Base-by-base conservation (phyloP, 768 basidiomycete genomes). In the Clitopilus passeckerianus region DNA sequence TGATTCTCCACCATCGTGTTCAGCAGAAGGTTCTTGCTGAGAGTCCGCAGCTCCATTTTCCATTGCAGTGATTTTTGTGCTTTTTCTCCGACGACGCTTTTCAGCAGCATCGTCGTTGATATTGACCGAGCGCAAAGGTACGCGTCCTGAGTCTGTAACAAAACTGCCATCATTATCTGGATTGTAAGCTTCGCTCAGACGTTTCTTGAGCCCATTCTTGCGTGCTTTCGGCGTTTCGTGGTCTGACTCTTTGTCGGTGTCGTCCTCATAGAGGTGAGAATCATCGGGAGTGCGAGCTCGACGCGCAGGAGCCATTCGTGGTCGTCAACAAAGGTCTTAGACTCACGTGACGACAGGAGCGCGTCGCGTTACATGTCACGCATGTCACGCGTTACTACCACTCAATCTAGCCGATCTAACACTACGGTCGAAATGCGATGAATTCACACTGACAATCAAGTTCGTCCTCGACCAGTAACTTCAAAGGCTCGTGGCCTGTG, bases 31-130 rank as follows among this genome's bases (percentile, higher is more conserved):
- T 52, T 80, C 80, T 14, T 86, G 85, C 7, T 86, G 86, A 2
- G 85, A 83, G 1, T 86, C 87, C 3, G 80, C 80, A 54, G 86
- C 76, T 6, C 79, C 73, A 56, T 77, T 79, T 27, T 88, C 87
- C n/a, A 81, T 72, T 15, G 80, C 80, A 9, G 73, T 72, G 9
- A 85, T 71, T 71, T 87, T 91, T 22, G 82, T 85, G 67, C 89
- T 93, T 78, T 91, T 91, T 66, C 93, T 75, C 57, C 93, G 75
- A 59, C 86, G 80, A 54, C 93, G 82, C 70, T 93, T 93, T 77
- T 95, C 93, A 0, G 92, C 92, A 2, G 81, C 83, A 72, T 95
- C 93, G 68, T 95, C 93, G 71, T 95, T 95, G 72, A 76, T 80
- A 61, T 79, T 86, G 65, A 79, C 80, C 7, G 79, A 75, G 67